Evolutionary conservation across 176 grass and related monocot genomes (phyloP).

Genomic region (Avena atlantica): DNA sequence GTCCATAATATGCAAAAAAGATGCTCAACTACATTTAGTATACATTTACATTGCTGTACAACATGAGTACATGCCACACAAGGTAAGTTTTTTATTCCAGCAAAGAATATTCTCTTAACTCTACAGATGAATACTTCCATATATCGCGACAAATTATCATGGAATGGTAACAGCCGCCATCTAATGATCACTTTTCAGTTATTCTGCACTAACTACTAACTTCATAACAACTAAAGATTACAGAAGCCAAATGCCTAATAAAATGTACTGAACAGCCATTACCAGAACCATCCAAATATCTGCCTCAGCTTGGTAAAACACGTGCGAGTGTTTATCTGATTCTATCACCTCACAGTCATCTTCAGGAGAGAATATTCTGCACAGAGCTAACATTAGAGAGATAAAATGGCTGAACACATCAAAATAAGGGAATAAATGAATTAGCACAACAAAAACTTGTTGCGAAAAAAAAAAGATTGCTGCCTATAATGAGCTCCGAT

Average conservation of each 20-base stretch:
- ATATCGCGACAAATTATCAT: neutral
- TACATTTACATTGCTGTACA: slow-evolving; percentile 26
- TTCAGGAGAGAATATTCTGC: slow-evolving; percentile 97
- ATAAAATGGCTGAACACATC: neutral
- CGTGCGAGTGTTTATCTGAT: slow-evolving; percentile 85
- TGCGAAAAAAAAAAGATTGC: neutral
- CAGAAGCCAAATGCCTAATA: neutral
- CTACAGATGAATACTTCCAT: slow-evolving; percentile 7
- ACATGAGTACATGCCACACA: slow-evolving; percentile 30
- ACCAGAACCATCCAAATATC: slow-evolving; percentile 99
- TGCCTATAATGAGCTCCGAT: neutral
- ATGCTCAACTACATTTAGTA: neutral
- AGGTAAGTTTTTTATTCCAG: neutral
- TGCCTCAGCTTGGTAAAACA: slow-evolving; percentile 88
- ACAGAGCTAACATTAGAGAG: slow-evolving; percentile 32
- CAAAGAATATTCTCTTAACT: slow-evolving; percentile 11
- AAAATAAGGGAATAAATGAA: slow-evolving; percentile 30
- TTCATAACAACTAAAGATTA: neutral
- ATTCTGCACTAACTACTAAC: neutral
- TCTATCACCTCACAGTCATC: slow-evolving; percentile 92
- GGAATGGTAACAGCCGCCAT: neutral
- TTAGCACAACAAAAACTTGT: neutral
- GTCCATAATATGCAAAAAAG: slow-evolving; percentile 3
- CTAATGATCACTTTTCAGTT: neutral
- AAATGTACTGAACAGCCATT: slow-evolving; percentile 23